Evolutionary conservation across 2,329 filamentous ascomycete species (phyloP).

Genomic region (Arthroderma uncinatum): DNA sequence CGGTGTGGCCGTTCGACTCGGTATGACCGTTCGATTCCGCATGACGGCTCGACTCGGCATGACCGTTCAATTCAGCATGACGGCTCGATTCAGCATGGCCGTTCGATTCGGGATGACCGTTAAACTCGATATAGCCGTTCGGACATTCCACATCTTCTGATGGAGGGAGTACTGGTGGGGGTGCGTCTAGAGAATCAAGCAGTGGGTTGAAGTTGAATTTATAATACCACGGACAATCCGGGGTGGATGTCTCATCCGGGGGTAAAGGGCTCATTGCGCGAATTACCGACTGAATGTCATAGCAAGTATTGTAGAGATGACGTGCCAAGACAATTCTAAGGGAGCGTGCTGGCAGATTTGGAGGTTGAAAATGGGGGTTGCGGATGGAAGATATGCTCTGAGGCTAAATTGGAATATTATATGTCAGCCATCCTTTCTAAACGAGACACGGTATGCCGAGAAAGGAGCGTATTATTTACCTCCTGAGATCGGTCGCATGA

Average conservation of each 20-base stretch:
- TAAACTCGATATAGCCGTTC: neutral
- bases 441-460: neutral
- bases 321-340: conserved; percentile 7
- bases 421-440: neutral
- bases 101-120: no score
- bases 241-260: neutral
- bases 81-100: no score
- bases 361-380: conserved; percentile 13
- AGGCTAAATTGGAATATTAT: neutral
- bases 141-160: neutral
- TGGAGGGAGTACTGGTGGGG: neutral
- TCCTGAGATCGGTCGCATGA: neutral
- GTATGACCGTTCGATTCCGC: no score
- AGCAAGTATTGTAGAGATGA: conserved; percentile 14
- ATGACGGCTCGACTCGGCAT: no score
- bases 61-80: no score
- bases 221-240: conserved; percentile 9
- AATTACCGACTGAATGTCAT: conserved; percentile 12
- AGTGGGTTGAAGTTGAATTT: conserved; percentile 15
- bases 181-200: conserved; percentile 9
- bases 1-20: no score
- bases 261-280: conserved; percentile 12
- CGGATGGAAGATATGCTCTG: conserved; percentile 9
- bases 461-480: neutral
- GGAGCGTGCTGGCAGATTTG: conserved; percentile 9